Evolutionary conservation across 1,284 basidiomycete genomes (phyloP), one percentile per base, ranked within the genome.

Genomic region (Mrakiaceae sp.): DNA sequence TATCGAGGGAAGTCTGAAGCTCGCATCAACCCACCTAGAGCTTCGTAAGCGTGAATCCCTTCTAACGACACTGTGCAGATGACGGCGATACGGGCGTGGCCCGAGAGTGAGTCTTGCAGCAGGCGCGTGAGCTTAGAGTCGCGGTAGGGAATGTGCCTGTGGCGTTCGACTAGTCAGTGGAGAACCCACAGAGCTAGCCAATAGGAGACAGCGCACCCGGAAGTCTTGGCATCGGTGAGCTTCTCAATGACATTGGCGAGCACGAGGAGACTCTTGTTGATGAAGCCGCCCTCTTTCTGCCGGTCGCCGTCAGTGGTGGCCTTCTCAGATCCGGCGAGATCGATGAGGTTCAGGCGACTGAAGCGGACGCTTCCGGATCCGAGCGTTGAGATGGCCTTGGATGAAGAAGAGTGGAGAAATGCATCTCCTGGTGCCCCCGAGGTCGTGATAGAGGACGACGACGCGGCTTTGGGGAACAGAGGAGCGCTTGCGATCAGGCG

Each of bases 311-410:
- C 78, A 0, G 78, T 78, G 0, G 81, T 80, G 0, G 81, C 81
- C 53, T 79, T 79, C 67, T 83, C 82, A 11, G 78, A 79, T 4
- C 82, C 82, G 3, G 82, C 82, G 6, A 83, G 70, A 71, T 83
- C 82, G 65, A 81, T 81, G 12, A 82, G 73, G 67, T 81, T 81
- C 14, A 57, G 55, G 8, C 55, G 42, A 14, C 55, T 57, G 3
- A 57, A n/a, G 9, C 55, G 55, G 43, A 57, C 55, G 2, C 43
- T 43, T 10, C 55, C 43, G 11, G 27, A 27, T 27, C 27, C 27
- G 27, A 27, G 27, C 9, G 52, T 16, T 11, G 52, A 53, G 52
- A 53, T 53, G 7, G 52, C 44, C n/a, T 6, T 44, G 16, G 58
- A 59, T 8, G 44, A 39, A 48, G 58, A 58, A 44, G 56, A 27